Evolutionary conservation across 768 basidiomycete species (phyloP), one percentile per base, ranked within the genome.

Genomic region (Russula vinacea): DNA sequence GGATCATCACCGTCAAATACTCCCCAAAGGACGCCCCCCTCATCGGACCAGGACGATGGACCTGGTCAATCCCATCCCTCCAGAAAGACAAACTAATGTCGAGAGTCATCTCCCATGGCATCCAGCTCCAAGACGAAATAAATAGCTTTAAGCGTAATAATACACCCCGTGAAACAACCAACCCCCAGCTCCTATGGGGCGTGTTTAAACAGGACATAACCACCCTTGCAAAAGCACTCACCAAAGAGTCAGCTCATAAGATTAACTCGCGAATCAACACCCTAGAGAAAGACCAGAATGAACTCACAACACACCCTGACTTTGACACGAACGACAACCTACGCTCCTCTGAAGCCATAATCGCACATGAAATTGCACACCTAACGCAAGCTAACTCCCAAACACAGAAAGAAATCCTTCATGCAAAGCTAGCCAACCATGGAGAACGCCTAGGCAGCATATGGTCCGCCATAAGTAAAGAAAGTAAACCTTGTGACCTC

Each of bases 11-110:
- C 1, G 11, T 33, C 0, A 53, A 37, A 24, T 56, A 14, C 55
- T 1, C 58, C 54, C 0, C 6, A 1, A 1, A 4, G n/a, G n/a
- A 37, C 0, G 19, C 59, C 1, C 59, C 64, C 0, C 1, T 14
- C 14, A 56, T 60, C 0, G 64, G 64, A 0, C n/a, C 4, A 56
- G 64, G 0, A 16, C n/a, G 64, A 11, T 65, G 64, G 64, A 56
- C 59, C 0, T 35, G 53, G 37, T 58, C 54, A 2, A 5, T 60
- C 2, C 10, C 11, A 17, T 2, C 37, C 32, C 50, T 58, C 9
- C 42, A 14, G 14, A n/a, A n/a, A n/a, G n/a, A n/a, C n/a, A n/a
- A n/a, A n/a, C n/a, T n/a, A n/a, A n/a, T n/a, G n/a, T n/a, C n/a
- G n/a, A n/a, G n/a, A n/a, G n/a, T n/a, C n/a, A n/a, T n/a, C n/a